Evolutionary conservation across 345 rosid genomes (phyloP), one percentile per base, ranked within the genome.

Genomic region (Citrus unshiu): DNA sequence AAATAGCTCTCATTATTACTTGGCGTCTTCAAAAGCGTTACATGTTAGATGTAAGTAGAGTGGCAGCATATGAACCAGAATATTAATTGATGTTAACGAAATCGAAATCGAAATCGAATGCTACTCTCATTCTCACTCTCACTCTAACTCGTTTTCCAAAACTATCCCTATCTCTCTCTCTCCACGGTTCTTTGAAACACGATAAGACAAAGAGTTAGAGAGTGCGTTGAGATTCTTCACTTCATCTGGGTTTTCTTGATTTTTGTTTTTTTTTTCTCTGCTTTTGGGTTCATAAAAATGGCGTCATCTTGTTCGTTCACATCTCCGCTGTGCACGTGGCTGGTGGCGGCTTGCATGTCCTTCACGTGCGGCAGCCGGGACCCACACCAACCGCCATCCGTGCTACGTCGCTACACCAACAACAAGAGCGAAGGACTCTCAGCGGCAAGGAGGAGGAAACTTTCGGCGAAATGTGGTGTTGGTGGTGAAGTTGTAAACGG

Each of bases 311-410:
- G 87, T 68, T 83, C 86, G 13, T 76, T 85, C 74, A 78, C 95
- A 14, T 86, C 92, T 85, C 95, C 98, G 72, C 68, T 94, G 60
- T 93, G 98, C 89, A 91, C 98, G 68, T 94, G 98, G 93, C 81
- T 94, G 25, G 89, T 91, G 76, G 95, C 96, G 6, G 89, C 97
- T 74, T 94, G 93, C 95, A 90, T 94, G 95, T 90, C 96, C 46
- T 84, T 87, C 88, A 61, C 89, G 74, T 85, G 85, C 86, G 81
- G 77, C 29, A 65, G 75, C 34, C 62, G 79, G 80, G 90, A 83
- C 76, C 86, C 74, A 80, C 74, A 2, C 25, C 32, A 70, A 9
- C 80, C 32, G 64, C 68, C 82, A 72, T 76, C 79, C 72, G 27
- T 46, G 46, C 79, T 51, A 73, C 83, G 68, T 84, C 86, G 58